Percentiles rank a stretch among this genome's conserved stretches.
Conservation (phyloP, 2,329 filamentous ascomycete species). For the Sordariomycetes sp. region DNA sequence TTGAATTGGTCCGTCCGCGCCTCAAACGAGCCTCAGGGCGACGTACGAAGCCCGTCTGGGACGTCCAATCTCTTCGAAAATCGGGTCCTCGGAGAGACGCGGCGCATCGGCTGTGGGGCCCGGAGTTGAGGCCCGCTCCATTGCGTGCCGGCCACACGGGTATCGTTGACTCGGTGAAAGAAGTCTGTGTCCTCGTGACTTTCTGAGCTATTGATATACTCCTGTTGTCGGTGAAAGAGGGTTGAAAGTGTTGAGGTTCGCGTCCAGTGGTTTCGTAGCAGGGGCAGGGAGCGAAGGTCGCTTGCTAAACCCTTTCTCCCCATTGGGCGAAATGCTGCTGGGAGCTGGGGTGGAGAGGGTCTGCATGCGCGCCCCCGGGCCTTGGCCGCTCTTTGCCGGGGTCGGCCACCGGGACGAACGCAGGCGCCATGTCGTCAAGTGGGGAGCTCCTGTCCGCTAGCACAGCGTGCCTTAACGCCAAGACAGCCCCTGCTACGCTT, state of each 20-base stretch:
- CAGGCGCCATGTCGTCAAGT: not conserved
- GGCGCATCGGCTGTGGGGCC: not conserved
- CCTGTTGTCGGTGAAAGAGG: too few species aligned
- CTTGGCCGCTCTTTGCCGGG: not conserved
- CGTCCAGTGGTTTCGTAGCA: not conserved
- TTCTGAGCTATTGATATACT: too few species aligned
- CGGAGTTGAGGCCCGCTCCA: not conserved
- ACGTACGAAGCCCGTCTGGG: not conserved
- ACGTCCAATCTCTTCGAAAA: not conserved
- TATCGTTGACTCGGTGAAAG: too few species aligned
- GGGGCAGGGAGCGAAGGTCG: not conserved
- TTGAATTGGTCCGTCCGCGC: not conserved
- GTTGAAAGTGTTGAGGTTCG: too few species aligned
- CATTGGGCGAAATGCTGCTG: not conserved
- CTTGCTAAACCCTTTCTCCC: not conserved
- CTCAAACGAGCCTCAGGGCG: not conserved
- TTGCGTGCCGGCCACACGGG: not conserved
- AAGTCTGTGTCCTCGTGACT: too few species aligned
- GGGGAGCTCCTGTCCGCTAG: not conserved
- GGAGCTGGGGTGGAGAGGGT: not conserved
- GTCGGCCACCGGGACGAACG: not conserved
- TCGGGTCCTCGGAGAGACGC: not conserved
- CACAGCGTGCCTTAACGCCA: not conserved
- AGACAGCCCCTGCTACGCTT: not conserved
- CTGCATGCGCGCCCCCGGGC: not conserved